Evolutionary conservation across 768 basidiomycete genomes (phyloP).

Genomic region (Leccinum rimulosum): DNA sequence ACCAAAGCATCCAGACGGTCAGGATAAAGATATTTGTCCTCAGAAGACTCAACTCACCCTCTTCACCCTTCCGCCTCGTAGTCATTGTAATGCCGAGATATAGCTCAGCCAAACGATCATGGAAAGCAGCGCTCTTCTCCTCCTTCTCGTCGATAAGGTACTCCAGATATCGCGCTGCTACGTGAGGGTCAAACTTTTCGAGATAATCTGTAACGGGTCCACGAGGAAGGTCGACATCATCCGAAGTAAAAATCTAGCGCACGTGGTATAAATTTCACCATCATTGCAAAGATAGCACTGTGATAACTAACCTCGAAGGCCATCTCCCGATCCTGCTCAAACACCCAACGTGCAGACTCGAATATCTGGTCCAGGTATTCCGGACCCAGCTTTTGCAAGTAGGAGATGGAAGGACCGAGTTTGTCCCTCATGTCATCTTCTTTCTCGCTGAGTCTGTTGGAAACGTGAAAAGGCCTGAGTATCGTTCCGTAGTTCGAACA

Average conservation of each 20-base stretch:
- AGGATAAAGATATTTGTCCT: neutral
- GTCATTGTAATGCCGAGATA: conserved; percentile 70
- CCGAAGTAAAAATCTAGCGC: conserved; percentile 87
- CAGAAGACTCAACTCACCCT: conserved; percentile 40
- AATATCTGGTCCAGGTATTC: conserved; percentile 82
- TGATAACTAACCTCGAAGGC: conserved; percentile 64
- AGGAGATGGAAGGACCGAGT: conserved; percentile 78
- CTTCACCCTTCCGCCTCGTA: conserved; percentile 57
- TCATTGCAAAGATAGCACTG: neutral
- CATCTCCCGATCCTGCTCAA: conserved; percentile 67
- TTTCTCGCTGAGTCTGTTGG: conserved; percentile 69
- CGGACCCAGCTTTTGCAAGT: conserved; percentile 87
- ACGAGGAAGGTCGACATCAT: conserved; percentile 88
- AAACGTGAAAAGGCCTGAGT: neutral
- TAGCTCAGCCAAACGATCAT: conserved; percentile 86
- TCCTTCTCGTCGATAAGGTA: conserved; percentile 73
- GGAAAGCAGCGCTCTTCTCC: conserved; percentile 67
- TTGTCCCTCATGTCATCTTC: conserved; percentile 78
- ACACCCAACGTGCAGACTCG: conserved; percentile 80
- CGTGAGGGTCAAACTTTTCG: conserved; percentile 61
- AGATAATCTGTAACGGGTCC: conserved; percentile 75
- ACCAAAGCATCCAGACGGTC: neutral
- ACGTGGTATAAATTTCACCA: neutral
- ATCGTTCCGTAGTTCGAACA: neutral
- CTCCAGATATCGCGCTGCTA: conserved; percentile 81